Base-by-base conservation (phyloP, 495 filamentous ascomycete species). In the Talaromyces ruber region DNA sequence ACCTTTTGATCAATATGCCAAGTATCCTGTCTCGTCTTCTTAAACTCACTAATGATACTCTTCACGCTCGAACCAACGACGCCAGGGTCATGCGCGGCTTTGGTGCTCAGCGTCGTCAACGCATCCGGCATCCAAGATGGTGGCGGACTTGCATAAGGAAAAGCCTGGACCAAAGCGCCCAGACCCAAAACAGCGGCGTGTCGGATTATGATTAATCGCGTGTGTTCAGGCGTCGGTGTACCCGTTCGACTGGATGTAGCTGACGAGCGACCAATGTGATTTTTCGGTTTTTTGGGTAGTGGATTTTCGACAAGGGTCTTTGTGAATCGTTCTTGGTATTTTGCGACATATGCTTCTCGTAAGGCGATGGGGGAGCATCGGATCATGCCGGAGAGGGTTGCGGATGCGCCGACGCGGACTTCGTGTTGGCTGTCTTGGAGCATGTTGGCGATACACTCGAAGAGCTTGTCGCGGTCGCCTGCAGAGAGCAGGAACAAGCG, bases 1-100 rank as follows among this genome's bases (percentile, higher is more conserved):
- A 97, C 94, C 90, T 96, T 98, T 62, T 95, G 88, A 81, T 99
- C 94, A 50, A 95, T 91, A 68, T 89, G 86, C 94, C 94, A 99
- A 66, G 93, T 99, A 81, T 99, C 94, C 75, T 98, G 95, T 72
- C 94, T 87, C 56, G 95, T 98, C 83, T 98, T 99, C 78, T 99
- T 99, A 73, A 99, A 99, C 66, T 99, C 94, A 52, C 92, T 92
- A 64, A 99, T 79, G 11, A 96, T 92, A 21, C 81, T 84, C 82
- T 99, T 99, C n/a, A 96, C 94, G 64, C 94, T 96, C 71, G 95
- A 95, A 6, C 95, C 95, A 58, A 99, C 93, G 63, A 94, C 88
- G 0, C 94, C 94, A 0, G 91, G 88, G 67, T 98, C 94, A 58
- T 81, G 90, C 14, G 93, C 91, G 43, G 94, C 92, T 52, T 88